Base-by-base conservation (phyloP, 1,284 basidiomycete species). In the Trichosporon faecale region DNA sequence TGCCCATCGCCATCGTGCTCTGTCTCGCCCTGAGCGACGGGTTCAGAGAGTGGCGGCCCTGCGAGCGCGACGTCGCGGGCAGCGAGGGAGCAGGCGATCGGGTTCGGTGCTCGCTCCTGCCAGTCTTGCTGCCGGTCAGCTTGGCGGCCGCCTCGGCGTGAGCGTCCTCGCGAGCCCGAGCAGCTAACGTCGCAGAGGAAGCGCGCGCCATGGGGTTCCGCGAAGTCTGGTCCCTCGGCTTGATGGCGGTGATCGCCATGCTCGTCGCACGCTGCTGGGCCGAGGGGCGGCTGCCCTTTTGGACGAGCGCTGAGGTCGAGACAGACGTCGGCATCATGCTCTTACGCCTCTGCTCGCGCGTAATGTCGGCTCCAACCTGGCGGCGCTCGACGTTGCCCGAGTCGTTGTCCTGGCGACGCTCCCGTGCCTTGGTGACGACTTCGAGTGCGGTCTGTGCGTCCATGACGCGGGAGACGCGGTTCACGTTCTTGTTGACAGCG, bases 401-500 rank as follows among this genome's bases (percentile, higher is more conserved):
- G 11, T 67, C 65, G 49, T 74, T 74, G 21, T 75, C 72, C 23
- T 74, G 69, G 23, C 80, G 73, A 33, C 79, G 71, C 60, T 79
- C 80, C 23, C 80, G 70, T 2, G 78, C 77, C 23, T 66, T 63
- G 1, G 73, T 78, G 9, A 81, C 73, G 44, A 75, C 69, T 5
- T 75, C 75, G 72, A 81, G 72, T 1, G 79, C 76, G 6, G 64
- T 49, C 35, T 27, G 64, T 12, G 35, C 44, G 65, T 68, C 65
- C n/a, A 72, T 44, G 21, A 70, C 52, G 11, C 78, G 70, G n/a
- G 78, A 73, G 49, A 78, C 76, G 21, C 80, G 69, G 7, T 66
- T 75, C 12, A 75, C 75, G 18, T 61, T 61, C 27, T 31, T 31
- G 55, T 60, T 60, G 16, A n/a, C 18, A 16, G 27, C 57, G 18